Evolutionary conservation across 768 basidiomycete genomes (phyloP).

Genomic region (Suillus bovinus): DNA sequence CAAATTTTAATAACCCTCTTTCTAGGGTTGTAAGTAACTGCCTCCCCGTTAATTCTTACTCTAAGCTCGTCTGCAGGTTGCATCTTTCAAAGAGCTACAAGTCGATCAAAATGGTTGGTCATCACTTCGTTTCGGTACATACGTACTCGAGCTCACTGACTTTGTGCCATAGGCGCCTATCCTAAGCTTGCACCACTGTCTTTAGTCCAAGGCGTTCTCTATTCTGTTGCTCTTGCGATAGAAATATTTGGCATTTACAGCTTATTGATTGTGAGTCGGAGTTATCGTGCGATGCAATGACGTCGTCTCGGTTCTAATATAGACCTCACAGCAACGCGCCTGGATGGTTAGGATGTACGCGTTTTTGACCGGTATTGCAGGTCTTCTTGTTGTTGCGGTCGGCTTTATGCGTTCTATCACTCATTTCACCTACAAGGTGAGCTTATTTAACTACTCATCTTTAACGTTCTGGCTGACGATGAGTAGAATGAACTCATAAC

Average conservation of each 20-base stretch:
- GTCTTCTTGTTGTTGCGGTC: conserved; percentile 50
- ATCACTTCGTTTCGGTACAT: not conserved
- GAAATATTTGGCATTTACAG: conserved; percentile 57
- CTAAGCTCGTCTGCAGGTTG: conserved; percentile 43
- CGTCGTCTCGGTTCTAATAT: not conserved
- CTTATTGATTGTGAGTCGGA: conserved; percentile 46
- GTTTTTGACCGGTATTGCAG: conserved; percentile 45
- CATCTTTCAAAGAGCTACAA: conserved; percentile 56
- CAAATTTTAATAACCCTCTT: not conserved
- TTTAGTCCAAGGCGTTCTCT: conserved; percentile 61
- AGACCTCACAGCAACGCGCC: conserved; percentile 50
- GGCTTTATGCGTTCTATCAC: conserved; percentile 57
- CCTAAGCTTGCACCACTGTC: conserved; percentile 52
- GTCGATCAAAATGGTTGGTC: conserved; percentile 51
- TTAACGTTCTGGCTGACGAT: not conserved
- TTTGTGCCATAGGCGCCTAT: conserved; percentile 37
- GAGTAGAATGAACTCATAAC: conserved; percentile 55
- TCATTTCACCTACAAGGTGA: conserved; percentile 70
- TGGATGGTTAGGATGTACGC: conserved; percentile 56
- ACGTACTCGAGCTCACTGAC: not conserved
- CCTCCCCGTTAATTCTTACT: not conserved
- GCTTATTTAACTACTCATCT: conserved; percentile 17
- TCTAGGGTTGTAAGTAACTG: conserved; percentile 25
- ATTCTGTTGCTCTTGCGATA: conserved; percentile 49
- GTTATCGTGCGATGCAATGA: not conserved